These are phyloP conservation scores for Russula olivacea DNA, from an alignment of 768 basidiomycete genomes.

Conservation along the genomic window DNA sequence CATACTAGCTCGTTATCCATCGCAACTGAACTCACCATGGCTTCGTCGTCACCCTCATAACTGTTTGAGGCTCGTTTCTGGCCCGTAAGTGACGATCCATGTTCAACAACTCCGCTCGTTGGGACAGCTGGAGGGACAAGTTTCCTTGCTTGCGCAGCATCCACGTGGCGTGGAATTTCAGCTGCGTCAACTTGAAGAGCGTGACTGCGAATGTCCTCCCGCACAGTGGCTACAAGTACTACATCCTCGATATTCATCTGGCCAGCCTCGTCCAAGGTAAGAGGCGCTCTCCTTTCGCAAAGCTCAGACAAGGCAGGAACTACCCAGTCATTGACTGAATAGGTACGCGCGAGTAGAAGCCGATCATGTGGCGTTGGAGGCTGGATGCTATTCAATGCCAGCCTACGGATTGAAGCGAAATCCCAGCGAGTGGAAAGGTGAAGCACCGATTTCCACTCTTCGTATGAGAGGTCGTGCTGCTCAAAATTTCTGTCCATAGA, in stretches of 20 bases:
- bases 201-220: not conserved
- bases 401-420: slow-evolving; percentile 27
- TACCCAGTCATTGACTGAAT: slow-evolving; percentile 12
- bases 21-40: not conserved
- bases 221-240: slow-evolving; percentile 4
- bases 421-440: slow-evolving; percentile 30
- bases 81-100: not conserved
- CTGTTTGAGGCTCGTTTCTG: not conserved
- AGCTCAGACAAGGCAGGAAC: slow-evolving; percentile 10
- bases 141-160: not conserved
- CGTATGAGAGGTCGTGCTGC: slow-evolving; percentile 12
- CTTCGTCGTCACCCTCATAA: not conserved
- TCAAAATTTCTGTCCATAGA: slow-evolving; percentile 8
- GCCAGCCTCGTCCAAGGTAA: slow-evolving; percentile 3
- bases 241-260: slow-evolving; percentile 11
- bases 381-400: not conserved
- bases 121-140: not conserved
- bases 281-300: slow-evolving; percentile 7
- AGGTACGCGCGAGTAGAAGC: slow-evolving; percentile 11
- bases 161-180: not conserved
- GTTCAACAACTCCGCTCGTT: not conserved
- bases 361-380: slow-evolving; percentile 11
- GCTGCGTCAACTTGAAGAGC: not conserved
- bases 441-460: slow-evolving; percentile 29
- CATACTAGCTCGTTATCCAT: too few species aligned